These are phyloP conservation scores for Curvularia hawaiiensis DNA, from an alignment of 2,329 filamentous ascomycete species.

Conservation along the genomic window DNA sequence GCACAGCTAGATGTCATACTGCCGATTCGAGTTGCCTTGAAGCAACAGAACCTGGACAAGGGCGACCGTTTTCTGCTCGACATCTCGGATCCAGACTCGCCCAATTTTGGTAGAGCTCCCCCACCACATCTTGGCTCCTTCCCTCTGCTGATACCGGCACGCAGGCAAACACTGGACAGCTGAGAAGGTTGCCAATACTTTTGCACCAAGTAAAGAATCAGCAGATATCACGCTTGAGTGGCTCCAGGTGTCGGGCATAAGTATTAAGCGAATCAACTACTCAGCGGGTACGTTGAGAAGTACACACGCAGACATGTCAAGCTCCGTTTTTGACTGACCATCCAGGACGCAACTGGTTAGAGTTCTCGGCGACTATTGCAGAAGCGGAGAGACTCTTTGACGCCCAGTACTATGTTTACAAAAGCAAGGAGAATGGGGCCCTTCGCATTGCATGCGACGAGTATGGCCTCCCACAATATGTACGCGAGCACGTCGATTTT, in stretches of 20 bases:
- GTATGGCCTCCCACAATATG: constrained; percentile 20
- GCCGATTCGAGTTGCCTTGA: constrained; percentile 21
- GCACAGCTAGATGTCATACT: constrained; percentile 17
- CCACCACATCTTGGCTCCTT: neutral
- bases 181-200: constrained; percentile 20
- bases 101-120: constrained; percentile 18
- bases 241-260: constrained; percentile 22
- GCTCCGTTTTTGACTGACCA: neutral
- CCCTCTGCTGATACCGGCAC: neutral
- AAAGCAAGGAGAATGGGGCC: constrained; percentile 20
- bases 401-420: constrained; percentile 24
- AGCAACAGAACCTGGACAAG: constrained; percentile 22
- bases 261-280: constrained; percentile 16
- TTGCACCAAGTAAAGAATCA: constrained; percentile 21
- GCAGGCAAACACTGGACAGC: constrained; percentile 24
- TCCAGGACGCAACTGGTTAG: constrained; percentile 20
- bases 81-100: constrained; percentile 25
- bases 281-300: constrained; percentile 13
- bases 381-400: constrained; percentile 21
- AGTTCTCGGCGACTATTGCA: constrained; percentile 16
- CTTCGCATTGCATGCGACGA: constrained; percentile 24
- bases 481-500: constrained; percentile 25
- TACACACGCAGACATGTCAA: neutral
- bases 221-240: constrained; percentile 21
- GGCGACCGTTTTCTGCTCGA: constrained; percentile 21